These are phyloP conservation scores for Esteya vermicola DNA, from an alignment of 2,329 filamentous ascomycete species.

Conservation along the genomic window DNA sequence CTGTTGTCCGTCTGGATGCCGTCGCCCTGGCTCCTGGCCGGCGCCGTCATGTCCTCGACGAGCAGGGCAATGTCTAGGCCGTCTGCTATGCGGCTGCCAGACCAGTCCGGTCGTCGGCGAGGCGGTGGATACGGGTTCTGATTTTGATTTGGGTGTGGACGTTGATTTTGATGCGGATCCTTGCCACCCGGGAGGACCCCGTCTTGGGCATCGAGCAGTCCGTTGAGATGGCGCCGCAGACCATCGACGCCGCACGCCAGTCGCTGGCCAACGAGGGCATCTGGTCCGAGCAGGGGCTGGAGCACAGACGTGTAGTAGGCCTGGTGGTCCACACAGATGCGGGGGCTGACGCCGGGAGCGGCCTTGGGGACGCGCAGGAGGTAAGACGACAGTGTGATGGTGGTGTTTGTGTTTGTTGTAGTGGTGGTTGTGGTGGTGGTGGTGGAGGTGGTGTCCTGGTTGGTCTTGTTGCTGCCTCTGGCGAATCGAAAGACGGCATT, in stretches of 20 bases:
- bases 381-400: slow-evolving; percentile 2
- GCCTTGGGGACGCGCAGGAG: slow-evolving; percentile 24
- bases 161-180: no score
- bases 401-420: no score
- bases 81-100: slow-evolving; percentile 35
- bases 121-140: slow-evolving; percentile 10
- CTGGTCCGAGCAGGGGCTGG: slow-evolving; percentile 36
- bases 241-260: slow-evolving; percentile 33
- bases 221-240: slow-evolving; percentile 35
- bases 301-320: slow-evolving; percentile 36
- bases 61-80: slow-evolving; percentile 52
- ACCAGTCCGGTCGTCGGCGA: slow-evolving; percentile 25
- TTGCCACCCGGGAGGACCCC: no score
- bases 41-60: slow-evolving; percentile 55
- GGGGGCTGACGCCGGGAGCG: slow-evolving; percentile 29
- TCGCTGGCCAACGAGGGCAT: slow-evolving; percentile 39
- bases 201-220: slow-evolving; percentile 37
- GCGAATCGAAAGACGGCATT: slow-evolving; percentile 50
- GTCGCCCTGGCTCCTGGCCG: neutral
- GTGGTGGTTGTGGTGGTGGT: neutral
- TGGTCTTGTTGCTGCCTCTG: neutral
- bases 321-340: slow-evolving; percentile 22
- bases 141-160: no score
- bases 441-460: neutral
- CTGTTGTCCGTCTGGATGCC: no score